These are phyloP conservation scores for Tilletia indica DNA, from an alignment of 1,284 basidiomycete species.

Conservation along the genomic window DNA sequence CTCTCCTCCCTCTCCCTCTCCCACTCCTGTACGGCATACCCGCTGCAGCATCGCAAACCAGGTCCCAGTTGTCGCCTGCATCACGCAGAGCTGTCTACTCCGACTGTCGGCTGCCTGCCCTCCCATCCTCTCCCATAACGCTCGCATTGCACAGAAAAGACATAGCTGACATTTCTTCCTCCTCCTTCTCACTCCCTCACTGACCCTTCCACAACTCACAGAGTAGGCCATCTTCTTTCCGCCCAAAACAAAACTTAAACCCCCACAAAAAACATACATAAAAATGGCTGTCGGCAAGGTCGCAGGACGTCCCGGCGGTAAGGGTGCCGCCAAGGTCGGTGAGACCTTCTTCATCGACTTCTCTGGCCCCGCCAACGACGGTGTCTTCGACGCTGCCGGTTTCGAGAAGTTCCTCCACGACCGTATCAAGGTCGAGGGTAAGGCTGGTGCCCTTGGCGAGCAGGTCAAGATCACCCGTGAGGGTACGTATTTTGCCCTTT, in stretches of 20 bases:
- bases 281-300: constrained; percentile 17
- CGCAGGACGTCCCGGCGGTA: constrained; percentile 11
- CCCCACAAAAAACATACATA: not conserved
- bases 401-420: constrained; percentile 93
- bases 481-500: constrained; percentile 37
- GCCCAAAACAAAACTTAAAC: not conserved
- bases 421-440: constrained; percentile 78
- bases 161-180: not conserved
- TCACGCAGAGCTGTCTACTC: not conserved
- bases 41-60: no score
- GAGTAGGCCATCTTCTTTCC: not conserved
- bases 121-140: not conserved
- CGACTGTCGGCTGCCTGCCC: not conserved
- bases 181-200: not conserved
- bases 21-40: not conserved
- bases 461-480: constrained; percentile 57
- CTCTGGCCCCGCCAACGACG: constrained; percentile 83
- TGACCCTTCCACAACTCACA: not conserved
- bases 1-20: not conserved
- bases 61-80: no score
- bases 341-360: constrained; percentile 95
- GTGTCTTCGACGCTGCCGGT: constrained; percentile 84
- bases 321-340: constrained; percentile 64
- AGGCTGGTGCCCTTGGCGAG: constrained; percentile 63
- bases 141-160: not conserved